A percentile compares a stretch with the other conserved stretches of the same genome.
phyloP scores from a whole-genome alignment of 768 basidiomycete species.

The Amylocystis lapponica region DNA sequence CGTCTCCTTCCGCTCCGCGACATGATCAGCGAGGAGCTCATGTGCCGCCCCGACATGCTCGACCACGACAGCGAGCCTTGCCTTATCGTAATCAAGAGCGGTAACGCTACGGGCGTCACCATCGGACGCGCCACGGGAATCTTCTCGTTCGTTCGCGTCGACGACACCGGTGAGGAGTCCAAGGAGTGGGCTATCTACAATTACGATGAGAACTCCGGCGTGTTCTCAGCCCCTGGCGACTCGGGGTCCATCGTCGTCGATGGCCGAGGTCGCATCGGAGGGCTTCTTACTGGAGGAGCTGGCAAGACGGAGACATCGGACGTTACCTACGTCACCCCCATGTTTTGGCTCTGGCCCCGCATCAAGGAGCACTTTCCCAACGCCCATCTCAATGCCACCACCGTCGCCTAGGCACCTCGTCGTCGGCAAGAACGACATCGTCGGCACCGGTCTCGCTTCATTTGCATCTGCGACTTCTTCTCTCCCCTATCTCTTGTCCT shows the following conservation, averaged over 20 bases:
- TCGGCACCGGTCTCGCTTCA: background rate
- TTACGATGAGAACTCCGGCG: slow-evolving; percentile 20
- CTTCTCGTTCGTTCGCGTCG: slow-evolving; percentile 14
- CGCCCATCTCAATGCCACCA: background rate
- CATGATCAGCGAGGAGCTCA: slow-evolving; percentile 23
- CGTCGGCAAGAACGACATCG: background rate
- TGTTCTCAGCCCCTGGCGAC: slow-evolving; percentile 35
- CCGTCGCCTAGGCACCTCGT: background rate
- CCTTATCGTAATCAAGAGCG: slow-evolving; percentile 22
- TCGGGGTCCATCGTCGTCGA: slow-evolving; percentile 29
- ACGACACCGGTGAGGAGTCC: slow-evolving; percentile 7
- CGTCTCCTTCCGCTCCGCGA: slow-evolving; percentile 7
- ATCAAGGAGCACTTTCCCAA: slow-evolving; percentile 9
- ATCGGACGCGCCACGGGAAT: slow-evolving; percentile 19
- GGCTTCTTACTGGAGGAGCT: slow-evolving; percentile 17
- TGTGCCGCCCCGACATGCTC: slow-evolving; percentile 20
- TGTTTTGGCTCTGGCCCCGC: slow-evolving; percentile 6
- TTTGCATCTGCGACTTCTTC: background rate
- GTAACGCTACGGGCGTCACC: slow-evolving; percentile 19
- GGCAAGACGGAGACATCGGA: slow-evolving; percentile 12
- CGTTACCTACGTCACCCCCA: slow-evolving; percentile 24
- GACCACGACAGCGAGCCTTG: slow-evolving; percentile 18
- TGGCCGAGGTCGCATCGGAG: slow-evolving; percentile 21
- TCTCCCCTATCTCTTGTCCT: no score
- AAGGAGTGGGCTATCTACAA: slow-evolving; percentile 13